A percentile compares a stretch with the other conserved stretches of the same genome.
These are phyloP conservation scores for Chalciporus piperatus DNA, from an alignment of 768 basidiomycete genomes.

Conservation along the genomic window DNA sequence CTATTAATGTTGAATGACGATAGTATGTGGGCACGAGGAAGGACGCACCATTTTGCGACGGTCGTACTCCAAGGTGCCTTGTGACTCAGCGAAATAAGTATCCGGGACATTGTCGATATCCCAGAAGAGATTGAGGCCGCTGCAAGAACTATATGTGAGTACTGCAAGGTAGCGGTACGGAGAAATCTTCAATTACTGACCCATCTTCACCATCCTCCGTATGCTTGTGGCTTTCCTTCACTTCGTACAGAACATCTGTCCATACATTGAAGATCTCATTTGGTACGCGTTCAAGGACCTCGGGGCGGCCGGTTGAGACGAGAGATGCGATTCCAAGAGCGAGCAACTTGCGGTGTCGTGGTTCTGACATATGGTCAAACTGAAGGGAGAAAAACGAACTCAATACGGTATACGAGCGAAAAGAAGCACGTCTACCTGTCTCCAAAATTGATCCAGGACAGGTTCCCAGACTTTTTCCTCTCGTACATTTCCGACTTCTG, in stretches of 20 bases:
- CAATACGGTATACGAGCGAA: not conserved
- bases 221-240: conserved; percentile 62
- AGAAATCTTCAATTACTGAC: conserved; percentile 17
- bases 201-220: conserved; percentile 36
- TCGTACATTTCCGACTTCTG: conserved; percentile 41
- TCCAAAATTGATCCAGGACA: conserved; percentile 80
- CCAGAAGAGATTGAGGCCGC: conserved; percentile 63
- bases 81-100: conserved; percentile 58
- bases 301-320: conserved; percentile 68
- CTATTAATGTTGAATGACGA: conserved; percentile 39
- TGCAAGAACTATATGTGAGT: conserved; percentile 3
- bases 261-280: conserved; percentile 83
- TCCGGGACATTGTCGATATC: conserved; percentile 58
- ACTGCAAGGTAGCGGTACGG: not conserved
- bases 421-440: conserved; percentile 50
- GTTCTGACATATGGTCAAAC: conserved; percentile 92
- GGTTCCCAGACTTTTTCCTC: conserved; percentile 61
- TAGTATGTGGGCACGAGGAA: not conserved
- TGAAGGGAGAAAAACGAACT: conserved; percentile 29
- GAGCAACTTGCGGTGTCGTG: conserved; percentile 76
- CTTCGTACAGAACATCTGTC: conserved; percentile 85
- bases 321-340: conserved; percentile 81
- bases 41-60: conserved; percentile 66
- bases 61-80: conserved; percentile 72
- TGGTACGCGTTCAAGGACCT: conserved; percentile 68